Evolutionary conservation across 805 yeast species (phyloP), one percentile per base, ranked within the genome.

Genomic region (Metschnikowia cubensis): DNA sequence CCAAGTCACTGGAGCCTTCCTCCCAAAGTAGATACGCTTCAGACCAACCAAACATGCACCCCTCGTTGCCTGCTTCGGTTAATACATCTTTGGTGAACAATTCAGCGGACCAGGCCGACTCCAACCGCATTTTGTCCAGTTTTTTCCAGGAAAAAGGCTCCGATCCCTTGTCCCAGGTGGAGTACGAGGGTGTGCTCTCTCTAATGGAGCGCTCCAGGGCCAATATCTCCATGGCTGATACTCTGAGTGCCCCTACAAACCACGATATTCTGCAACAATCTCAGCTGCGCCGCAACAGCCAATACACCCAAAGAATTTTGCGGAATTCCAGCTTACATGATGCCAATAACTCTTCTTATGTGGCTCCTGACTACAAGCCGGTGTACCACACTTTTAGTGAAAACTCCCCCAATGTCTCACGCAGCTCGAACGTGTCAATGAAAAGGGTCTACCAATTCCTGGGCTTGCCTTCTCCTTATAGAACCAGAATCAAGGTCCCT

Each of bases 141-240:
- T 88, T 89, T 62, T 88, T 88, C 65, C 74, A 74, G n/a, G 71
- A 69, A 40, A 88, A 87, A 63, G 96, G 96, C n/a, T 79, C 82
- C 49, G 68, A 68, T n/a, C 89, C 92, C 4, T 71, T 89, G 53
- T 74, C 83, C 13, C 89, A 84, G 21, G 73, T 87, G 39, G 96
- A 89, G 63, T 77, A 83, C 59, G 92, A 85, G 65, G 95, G 95
- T n/a, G 92, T 88, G 0, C 63, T 84, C 53, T 79, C 90, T 5
- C 66, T 87, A n/a, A 57, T 71, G 45, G 59, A 65, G 20, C 59
- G 57, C 35, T 59, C 64, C 38, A 53, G 54, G 46, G 56, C 58
- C 5, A 35, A 46, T 32, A 45, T 50, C 18, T 56, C 58, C 2
- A 51, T 50, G 20, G 50, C 56, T 3, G 59, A 38, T 18, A 36